phyloP scores from a whole-genome alignment of 2,329 filamentous ascomycete genomes.

The Claviceps purpurea region DNA sequence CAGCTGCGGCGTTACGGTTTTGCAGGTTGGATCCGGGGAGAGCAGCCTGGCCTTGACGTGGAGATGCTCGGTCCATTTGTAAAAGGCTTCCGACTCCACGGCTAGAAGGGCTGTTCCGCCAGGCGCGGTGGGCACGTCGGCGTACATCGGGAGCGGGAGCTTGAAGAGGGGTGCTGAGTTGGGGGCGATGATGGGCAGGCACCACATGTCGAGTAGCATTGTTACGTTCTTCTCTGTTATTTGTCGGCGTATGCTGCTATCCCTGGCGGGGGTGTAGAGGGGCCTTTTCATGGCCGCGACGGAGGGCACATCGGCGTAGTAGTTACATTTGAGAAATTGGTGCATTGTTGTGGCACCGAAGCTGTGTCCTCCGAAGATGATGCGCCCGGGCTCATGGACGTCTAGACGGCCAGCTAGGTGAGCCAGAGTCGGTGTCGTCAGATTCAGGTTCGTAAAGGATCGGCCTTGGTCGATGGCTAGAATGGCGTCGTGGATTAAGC shows the following conservation, averaged over 20 bases:
- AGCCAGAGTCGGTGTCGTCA: conserved; percentile 33
- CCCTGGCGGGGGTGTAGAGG: conserved; percentile 44
- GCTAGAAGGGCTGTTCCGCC: conserved; percentile 51
- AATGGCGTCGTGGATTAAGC: conserved; percentile 54
- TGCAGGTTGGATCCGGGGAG: conserved; percentile 38
- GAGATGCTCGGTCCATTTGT: conserved; percentile 63
- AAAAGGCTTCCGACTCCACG: conserved; percentile 64
- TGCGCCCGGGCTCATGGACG: conserved; percentile 55
- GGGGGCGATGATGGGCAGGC: conserved; percentile 54
- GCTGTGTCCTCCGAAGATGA: conserved; percentile 67
- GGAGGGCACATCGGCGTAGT: conserved; percentile 43
- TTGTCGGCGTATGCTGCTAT: conserved; percentile 46
- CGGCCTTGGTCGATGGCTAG: conserved; percentile 49
- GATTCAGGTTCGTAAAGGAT: conserved; percentile 38
- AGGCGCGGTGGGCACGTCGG: conserved; percentile 31
- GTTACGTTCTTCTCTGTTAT: conserved; percentile 54
- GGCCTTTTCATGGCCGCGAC: conserved; percentile 36
- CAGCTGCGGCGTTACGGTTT: conserved; percentile 25
- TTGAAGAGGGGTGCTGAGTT: conserved; percentile 50
- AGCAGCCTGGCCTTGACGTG: conserved; percentile 54
- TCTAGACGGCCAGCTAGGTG: conserved; percentile 51
- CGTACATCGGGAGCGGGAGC: conserved; percentile 61
- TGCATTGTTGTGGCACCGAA: conserved; percentile 65
- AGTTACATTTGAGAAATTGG: conserved; percentile 69
- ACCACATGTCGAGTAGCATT: conserved; percentile 71